Base-by-base conservation (phyloP, 2,329 filamentous ascomycete species). In the Penicillium hordei region DNA sequence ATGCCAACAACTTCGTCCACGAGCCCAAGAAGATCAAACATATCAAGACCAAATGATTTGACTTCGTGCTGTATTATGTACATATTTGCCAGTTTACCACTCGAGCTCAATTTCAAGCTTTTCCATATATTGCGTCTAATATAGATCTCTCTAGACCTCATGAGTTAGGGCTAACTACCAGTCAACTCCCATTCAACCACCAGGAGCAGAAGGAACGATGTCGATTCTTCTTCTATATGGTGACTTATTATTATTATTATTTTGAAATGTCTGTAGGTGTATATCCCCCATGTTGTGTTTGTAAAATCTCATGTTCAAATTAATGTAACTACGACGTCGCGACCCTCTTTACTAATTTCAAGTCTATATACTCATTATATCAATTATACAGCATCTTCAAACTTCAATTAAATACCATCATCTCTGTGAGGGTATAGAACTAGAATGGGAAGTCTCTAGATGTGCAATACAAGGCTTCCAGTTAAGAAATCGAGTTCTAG, bases 1-100 rank as follows among this genome's bases (percentile, higher is more conserved):
- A 99, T 76, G 93, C 94, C 60, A 95, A 96, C 78, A 96, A 97
- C 81, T 99, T 97, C 78, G 73, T 93, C 63, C 93, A 95, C 81
- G 87, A 87, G 61, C 81, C 89, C 13, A 88, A 86, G 77, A 94
- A 93, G 84, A 81, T 97, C 75, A 97, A 97, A 84, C 85, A 89
- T 70, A 86, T 93, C 75, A 84, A 88, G 70, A 90, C 90, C 65
- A 93, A 93, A 79, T 93, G 86, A 78, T 75, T 50, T 55, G 63
- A 67, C 62, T 68, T 62, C 65, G 55, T 55, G 69, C 70, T 75
- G 57, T 69, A 66, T 70, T 59, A 68, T 75, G 72, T 75, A 75
- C 64, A 75, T 74, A 74, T 66, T 60, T 66, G 56, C 66, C 54
- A 54, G 58, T 69, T 68, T 61, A 64, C 60, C 48, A 60, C 60